These are phyloP conservation scores for Thecaphora thlaspeos DNA, from an alignment of 1,284 basidiomycete genomes.

Conservation along the genomic window DNA sequence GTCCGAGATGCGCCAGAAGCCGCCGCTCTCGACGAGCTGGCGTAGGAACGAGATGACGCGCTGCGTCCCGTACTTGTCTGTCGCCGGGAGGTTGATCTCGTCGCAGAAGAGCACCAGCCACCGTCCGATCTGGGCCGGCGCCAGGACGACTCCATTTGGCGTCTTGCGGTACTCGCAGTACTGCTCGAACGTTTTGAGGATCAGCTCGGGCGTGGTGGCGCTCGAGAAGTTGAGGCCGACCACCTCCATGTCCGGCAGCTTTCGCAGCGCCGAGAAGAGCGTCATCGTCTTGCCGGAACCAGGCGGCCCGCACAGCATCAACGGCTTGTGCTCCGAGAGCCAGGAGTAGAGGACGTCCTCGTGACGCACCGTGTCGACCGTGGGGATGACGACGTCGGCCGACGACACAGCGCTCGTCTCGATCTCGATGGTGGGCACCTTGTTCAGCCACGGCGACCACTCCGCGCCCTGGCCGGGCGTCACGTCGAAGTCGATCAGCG, in stretches of 20 bases:
- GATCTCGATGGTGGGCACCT: slow-evolving; percentile 90
- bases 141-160: slow-evolving; percentile 89
- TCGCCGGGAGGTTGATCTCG: slow-evolving; percentile 96
- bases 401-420: slow-evolving; percentile 94
- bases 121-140: slow-evolving; percentile 89
- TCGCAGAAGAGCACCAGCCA: slow-evolving; percentile 99
- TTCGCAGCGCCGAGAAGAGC: slow-evolving; percentile 94
- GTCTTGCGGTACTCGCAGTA: slow-evolving; percentile 99
- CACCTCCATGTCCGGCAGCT: slow-evolving; percentile 97
- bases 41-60: slow-evolving; percentile 97
- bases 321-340: slow-evolving; percentile 96
- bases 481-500: slow-evolving; percentile 94
- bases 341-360: slow-evolving; percentile 98
- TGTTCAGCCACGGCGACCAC: slow-evolving; percentile 82
- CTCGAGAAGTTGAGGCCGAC: slow-evolving; percentile 99
- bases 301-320: slow-evolving; percentile 97
- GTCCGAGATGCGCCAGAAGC: slow-evolving; percentile 91
- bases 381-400: slow-evolving; percentile 94
- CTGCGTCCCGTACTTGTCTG: slow-evolving; percentile 98
- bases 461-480: slow-evolving; percentile 60
- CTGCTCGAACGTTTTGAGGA: slow-evolving; percentile 99
- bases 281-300: slow-evolving; percentile 99
- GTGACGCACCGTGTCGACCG: slow-evolving; percentile 96
- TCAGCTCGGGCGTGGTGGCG: slow-evolving; percentile 94
- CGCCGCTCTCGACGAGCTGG: slow-evolving; percentile 90